phyloP scores from a whole-genome alignment of 768 basidiomycete species.

The Pholiota microspora region DNA sequence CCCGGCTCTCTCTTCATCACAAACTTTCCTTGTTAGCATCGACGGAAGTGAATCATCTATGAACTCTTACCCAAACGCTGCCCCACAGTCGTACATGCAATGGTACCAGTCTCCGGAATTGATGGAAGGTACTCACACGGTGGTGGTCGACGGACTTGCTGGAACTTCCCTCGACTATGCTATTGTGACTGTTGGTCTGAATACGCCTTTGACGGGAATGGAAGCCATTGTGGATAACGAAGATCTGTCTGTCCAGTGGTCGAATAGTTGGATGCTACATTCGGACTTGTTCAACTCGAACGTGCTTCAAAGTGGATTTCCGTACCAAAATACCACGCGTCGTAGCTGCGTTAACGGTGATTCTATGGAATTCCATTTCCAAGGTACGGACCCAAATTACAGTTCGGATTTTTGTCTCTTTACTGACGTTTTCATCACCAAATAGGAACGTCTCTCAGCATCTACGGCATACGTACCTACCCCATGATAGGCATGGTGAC shows the following conservation, averaged over 20 bases:
- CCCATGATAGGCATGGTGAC: slow-evolving; percentile 10
- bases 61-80: slow-evolving; percentile 10
- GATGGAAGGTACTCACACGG: slow-evolving; percentile 17
- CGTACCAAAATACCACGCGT: slow-evolving; percentile 11
- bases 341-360: slow-evolving; percentile 7
- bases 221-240: slow-evolving; percentile 23
- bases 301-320: slow-evolving; percentile 7
- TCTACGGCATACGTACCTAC: slow-evolving; percentile 18
- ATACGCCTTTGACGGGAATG: slow-evolving; percentile 20
- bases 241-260: slow-evolving; percentile 17
- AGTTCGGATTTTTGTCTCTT: neutral
- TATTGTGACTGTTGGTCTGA: slow-evolving; percentile 17
- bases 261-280: slow-evolving; percentile 17
- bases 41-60: slow-evolving; percentile 15
- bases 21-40: slow-evolving; percentile 18
- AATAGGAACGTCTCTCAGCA: slow-evolving; percentile 14
- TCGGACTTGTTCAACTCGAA: slow-evolving; percentile 10
- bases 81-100: slow-evolving; percentile 18
- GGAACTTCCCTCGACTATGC: slow-evolving; percentile 22
- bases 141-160: slow-evolving; percentile 18
- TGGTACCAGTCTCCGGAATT: slow-evolving; percentile 24
- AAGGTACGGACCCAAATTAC: slow-evolving; percentile 6
- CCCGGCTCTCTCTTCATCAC: slow-evolving; percentile 4
- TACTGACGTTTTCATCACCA: neutral
- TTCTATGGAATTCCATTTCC: slow-evolving; percentile 8